These are phyloP conservation scores for Neurospora intermedia DNA, from an alignment of 495 filamentous ascomycete species.

Conservation along the genomic window DNA sequence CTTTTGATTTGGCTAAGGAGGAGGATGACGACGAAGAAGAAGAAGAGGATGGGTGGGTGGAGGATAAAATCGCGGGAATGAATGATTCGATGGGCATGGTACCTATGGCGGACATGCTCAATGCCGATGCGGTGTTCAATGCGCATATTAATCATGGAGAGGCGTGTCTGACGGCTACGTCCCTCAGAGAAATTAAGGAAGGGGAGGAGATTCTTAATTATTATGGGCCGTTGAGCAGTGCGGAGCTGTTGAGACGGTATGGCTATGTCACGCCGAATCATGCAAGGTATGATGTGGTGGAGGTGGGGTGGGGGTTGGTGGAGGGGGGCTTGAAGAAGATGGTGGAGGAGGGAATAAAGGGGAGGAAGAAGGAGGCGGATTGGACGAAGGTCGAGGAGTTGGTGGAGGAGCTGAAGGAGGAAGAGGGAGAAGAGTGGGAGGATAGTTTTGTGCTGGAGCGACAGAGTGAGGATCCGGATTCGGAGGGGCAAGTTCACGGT, in stretches of 20 bases:
- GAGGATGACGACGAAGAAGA: conserved; percentile 39
- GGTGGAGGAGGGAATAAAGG: conserved; percentile 30
- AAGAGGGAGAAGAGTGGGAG: conserved; percentile 25
- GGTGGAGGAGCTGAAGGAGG: conserved; percentile 10
- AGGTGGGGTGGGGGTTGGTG: conserved; percentile 52
- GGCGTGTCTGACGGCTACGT: conserved; percentile 51
- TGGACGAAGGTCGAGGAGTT: conserved; percentile 25
- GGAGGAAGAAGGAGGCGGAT: conserved; percentile 23
- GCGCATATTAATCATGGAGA: conserved; percentile 65
- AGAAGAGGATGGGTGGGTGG: conserved; percentile 51
- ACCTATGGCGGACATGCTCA: conserved; percentile 84
- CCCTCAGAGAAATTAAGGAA: conserved; percentile 50
- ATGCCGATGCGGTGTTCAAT: conserved; percentile 80
- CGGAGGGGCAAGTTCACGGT: conserved; percentile 19
- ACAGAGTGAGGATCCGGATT: conserved; percentile 28
- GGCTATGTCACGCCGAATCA: conserved; percentile 79
- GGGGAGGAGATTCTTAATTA: conserved; percentile 87
- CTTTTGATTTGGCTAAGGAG: conserved; percentile 65
- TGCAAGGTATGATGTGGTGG: conserved; percentile 67
- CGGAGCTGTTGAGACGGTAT: conserved; percentile 77
- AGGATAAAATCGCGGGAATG: conserved; percentile 49
- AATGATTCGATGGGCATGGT: conserved; percentile 69
- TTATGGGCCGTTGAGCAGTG: conserved; percentile 73
- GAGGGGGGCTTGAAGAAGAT: conserved; percentile 22
- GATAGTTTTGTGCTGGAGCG: conserved; percentile 37